phyloP scores from a whole-genome alignment of 495 filamentous ascomycete species.

The Aspergillus heteromorphus region DNA sequence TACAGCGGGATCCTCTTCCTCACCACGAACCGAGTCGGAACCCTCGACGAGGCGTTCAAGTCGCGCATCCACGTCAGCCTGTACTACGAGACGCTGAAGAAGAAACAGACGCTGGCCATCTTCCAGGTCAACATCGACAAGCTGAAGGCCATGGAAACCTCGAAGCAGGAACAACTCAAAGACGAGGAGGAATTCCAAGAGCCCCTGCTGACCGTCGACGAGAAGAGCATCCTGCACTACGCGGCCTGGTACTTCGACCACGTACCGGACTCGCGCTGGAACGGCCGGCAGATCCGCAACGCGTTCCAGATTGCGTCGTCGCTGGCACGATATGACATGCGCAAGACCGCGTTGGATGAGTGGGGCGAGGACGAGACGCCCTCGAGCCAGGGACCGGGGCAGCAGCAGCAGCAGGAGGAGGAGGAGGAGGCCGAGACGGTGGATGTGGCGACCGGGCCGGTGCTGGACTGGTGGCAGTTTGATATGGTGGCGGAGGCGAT shows the following conservation, averaged over 20 bases:
- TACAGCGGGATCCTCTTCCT: not conserved
- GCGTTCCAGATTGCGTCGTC: not conserved
- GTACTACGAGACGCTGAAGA: not conserved
- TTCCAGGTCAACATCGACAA: not conserved
- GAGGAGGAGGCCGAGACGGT: not conserved
- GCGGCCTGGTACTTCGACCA: not conserved
- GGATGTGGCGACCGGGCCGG: not conserved
- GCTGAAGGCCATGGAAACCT: not conserved
- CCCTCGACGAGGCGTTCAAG: not conserved
- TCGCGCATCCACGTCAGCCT: not conserved
- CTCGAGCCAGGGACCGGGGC: too few species aligned
- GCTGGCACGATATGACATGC: not conserved
- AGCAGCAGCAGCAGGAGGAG: too few species aligned
- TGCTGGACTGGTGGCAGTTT: not conserved
- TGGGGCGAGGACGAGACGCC: not conserved
- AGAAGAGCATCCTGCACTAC: not conserved
- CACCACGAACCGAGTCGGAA: not conserved
- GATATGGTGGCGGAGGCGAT: not conserved
- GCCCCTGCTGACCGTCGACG: too few species aligned
- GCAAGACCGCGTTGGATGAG: not conserved
- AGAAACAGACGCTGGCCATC: not conserved
- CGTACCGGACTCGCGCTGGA: not conserved
- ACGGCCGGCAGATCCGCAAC: not conserved
- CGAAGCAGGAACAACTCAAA: not conserved
- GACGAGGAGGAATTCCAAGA: not conserved